phyloP scores from a whole-genome alignment of 345 rosid genomes.

The Erysimum cheiranthoides region DNA sequence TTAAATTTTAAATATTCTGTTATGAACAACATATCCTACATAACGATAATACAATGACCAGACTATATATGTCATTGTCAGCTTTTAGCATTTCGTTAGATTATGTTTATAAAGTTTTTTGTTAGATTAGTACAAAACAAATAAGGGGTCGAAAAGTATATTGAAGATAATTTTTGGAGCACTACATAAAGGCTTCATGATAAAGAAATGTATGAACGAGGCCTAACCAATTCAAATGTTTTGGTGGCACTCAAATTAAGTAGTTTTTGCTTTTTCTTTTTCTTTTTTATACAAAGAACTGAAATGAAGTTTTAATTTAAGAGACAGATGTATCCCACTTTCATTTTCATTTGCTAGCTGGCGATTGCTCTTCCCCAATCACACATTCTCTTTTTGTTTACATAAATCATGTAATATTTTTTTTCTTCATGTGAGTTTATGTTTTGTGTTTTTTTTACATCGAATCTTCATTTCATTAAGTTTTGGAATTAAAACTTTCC shows the following conservation, averaged over 20 bases:
- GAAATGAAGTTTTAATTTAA: slow-evolving; percentile 17
- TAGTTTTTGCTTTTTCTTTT: not conserved
- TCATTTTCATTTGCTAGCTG: slow-evolving; percentile 21
- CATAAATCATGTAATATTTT: not conserved
- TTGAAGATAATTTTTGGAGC: slow-evolving; percentile 14
- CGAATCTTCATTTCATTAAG: too few relatives aligned
- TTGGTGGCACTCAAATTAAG: not conserved
- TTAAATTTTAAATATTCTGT: too few relatives aligned
- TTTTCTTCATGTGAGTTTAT: not conserved
- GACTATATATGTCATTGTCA: not conserved
- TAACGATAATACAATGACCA: too few relatives aligned
- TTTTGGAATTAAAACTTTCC: too few relatives aligned
- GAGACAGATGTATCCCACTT: slow-evolving; percentile 44
- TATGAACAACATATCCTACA: too few relatives aligned
- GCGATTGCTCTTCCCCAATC: slow-evolving; percentile 15
- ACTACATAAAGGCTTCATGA: slow-evolving; percentile 16
- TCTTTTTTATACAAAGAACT: not conserved
- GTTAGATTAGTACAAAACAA: not conserved
- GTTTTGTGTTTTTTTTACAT: too few relatives aligned
- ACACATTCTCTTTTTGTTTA: not conserved
- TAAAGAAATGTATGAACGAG: not conserved
- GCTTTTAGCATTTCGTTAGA: not conserved
- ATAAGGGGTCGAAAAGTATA: not conserved
- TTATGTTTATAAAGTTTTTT: not conserved
- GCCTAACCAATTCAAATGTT: not conserved